These are phyloP conservation scores for Nakazawaea ernobii DNA, from an alignment of 805 yeast species.

Conservation along the genomic window DNA sequence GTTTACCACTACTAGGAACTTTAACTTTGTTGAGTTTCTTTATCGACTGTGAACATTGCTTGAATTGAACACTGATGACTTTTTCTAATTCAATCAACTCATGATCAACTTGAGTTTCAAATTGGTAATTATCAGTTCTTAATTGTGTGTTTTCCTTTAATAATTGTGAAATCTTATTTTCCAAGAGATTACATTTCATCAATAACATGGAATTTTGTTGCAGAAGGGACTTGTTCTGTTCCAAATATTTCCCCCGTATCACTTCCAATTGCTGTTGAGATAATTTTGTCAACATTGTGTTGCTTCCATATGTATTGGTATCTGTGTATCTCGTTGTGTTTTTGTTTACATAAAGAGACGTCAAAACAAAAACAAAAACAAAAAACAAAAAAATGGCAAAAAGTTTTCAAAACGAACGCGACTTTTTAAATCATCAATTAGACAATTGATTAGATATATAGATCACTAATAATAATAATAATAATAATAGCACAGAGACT, in stretches of 20 bases:
- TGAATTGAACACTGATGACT: constrained; percentile 12
- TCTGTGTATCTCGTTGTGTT: not conserved
- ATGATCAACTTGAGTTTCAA: constrained; percentile 11
- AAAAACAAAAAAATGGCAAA: not conserved
- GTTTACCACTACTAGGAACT: constrained; percentile 17
- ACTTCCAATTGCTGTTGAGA: constrained; percentile 14
- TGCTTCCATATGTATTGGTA: not conserved
- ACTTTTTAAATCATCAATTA: not conserved
- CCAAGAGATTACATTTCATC: constrained; percentile 47
- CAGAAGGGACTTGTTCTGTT: constrained; percentile 58
- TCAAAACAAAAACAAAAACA: not conserved
- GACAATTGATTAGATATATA: too few species aligned
- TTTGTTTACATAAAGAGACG: not conserved
- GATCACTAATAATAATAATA: too few species aligned
- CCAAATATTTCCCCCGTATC: constrained; percentile 21
- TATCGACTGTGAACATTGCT: constrained; percentile 12
- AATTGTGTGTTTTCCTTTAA: constrained; percentile 43
- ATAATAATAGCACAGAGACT: too few species aligned
- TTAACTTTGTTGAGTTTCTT: constrained; percentile 10
- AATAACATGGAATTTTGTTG: constrained; percentile 49
- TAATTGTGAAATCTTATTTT: constrained; percentile 41
- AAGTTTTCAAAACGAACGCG: not conserved
- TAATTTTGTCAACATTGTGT: not conserved
- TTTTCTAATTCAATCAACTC: constrained; percentile 10
- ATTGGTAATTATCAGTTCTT: constrained; percentile 25